Conservation (phyloP, 2,329 filamentous ascomycete species). For the Fusarium equiseti region DNA sequence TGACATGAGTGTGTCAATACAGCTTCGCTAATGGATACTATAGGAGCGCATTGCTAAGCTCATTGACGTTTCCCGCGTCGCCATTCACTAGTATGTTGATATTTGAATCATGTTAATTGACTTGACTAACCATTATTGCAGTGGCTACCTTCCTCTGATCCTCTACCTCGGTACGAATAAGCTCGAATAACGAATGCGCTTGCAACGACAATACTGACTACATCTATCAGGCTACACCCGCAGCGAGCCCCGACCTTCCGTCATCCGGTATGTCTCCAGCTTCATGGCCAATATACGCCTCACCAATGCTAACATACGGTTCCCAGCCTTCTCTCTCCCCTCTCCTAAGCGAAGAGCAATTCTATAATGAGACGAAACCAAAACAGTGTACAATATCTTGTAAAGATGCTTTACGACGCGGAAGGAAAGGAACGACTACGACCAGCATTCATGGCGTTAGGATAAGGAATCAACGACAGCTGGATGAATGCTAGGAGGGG, state of each 20-base stretch:
- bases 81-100: conserved; percentile 87
- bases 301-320: conserved; percentile 36
- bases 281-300: neutral
- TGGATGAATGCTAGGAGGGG: conserved; percentile 34
- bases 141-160: conserved; percentile 96
- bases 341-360: conserved; percentile 61
- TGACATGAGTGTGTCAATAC: conserved; percentile 10
- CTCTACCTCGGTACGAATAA: conserved; percentile 85
- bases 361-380: conserved; percentile 20
- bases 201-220: conserved; percentile 45
- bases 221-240: conserved; percentile 81
- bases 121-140: conserved; percentile 58
- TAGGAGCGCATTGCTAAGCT: conserved; percentile 98
- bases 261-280: conserved; percentile 63
- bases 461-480: conserved; percentile 35
- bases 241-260: conserved; percentile 88
- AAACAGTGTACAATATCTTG: conserved; percentile 46
- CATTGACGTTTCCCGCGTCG: conserved; percentile 93
- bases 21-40: conserved; percentile 28
- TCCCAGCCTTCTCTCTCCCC: conserved; percentile 71
- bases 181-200: conserved; percentile 40
- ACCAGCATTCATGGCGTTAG: conserved; percentile 47
- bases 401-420: conserved; percentile 15
- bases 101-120: neutral
- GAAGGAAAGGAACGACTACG: conserved; percentile 16